These are phyloP conservation scores for Asterella californica DNA, from an alignment of 225 moss, liverwort and hornwort genomes.

Conservation along the genomic window DNA sequence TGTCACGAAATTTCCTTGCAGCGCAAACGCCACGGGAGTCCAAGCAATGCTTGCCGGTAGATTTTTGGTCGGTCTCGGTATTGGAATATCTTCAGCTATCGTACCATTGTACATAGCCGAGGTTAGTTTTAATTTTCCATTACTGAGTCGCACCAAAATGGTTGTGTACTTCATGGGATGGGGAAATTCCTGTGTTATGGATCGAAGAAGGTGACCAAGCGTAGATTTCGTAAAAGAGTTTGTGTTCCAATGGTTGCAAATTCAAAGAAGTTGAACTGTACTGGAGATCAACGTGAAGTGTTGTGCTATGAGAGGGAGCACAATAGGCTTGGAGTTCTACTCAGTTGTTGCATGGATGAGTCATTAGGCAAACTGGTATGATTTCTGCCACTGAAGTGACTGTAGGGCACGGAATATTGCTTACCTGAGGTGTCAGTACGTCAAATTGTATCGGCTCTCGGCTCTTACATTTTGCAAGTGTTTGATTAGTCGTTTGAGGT, in stretches of 20 bases:
- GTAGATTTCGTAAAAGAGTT: neutral
- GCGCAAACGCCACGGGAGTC: constrained; percentile 65
- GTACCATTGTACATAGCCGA: constrained; percentile 95
- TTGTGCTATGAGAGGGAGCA: too few species aligned
- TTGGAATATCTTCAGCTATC: constrained; percentile 85
- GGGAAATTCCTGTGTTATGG: neutral
- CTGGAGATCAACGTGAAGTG: neutral
- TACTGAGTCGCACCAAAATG: neutral
- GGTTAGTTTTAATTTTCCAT: constrained; percentile 35
- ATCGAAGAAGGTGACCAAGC: neutral
- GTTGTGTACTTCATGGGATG: neutral
- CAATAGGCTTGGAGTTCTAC: too few species aligned
- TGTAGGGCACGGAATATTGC: too few species aligned
- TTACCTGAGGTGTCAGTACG: neutral
- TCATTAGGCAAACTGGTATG: too few species aligned
- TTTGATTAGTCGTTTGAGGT: neutral
- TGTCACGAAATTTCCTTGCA: constrained; percentile 26
- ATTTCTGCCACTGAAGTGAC: too few species aligned
- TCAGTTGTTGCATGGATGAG: too few species aligned
- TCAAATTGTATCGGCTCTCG: neutral
- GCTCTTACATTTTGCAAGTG: neutral
- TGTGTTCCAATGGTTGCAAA: neutral
- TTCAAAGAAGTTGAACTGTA: neutral
- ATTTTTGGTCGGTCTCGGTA: constrained; percentile 84
- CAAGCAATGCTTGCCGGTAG: constrained; percentile 82